Evolutionary conservation across 805 yeast genomes (phyloP), one percentile per base, ranked within the genome.

Genomic region (Starmerella davenportii): DNA sequence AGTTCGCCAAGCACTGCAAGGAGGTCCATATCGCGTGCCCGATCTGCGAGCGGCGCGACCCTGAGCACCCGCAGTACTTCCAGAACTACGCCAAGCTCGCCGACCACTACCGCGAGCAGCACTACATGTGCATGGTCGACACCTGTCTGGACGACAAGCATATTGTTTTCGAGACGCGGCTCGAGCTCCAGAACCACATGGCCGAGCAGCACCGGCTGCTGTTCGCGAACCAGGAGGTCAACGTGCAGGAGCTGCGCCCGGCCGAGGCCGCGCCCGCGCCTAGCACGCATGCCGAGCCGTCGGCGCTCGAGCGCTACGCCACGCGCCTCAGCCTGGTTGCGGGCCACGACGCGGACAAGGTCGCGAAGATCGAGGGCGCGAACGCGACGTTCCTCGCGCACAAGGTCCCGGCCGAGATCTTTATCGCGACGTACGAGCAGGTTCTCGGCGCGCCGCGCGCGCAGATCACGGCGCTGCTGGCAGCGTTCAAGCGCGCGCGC

Each of bases 161-260:
- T 59, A 90, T 90, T 18, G 98, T 87, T 1, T 90, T 90, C 54
- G 69, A 76, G 18, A 87, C 82, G 44, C 90, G 79, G 38, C 58
- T 84, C 39, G 95, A 84, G 48, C 63, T 90, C 38, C 76, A 79
- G 39, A 85, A 92, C 1, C 98, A 90, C 57, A 76, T 82, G 74
- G 58, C 82, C 35, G 70, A 73, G 46, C 87, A 78, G 49, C 99
- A 90, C 57, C 73, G 79, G 2, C 69, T 69, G 4, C 47, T 76
- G 2, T 59, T 66, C 32, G 73, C 70, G 13, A 62, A 59, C 21
- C 5, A 9, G 16, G 15, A 7, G 9, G 15, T 29, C 32, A 29
- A 14, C 15, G 8, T 32, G 11, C 23, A 21, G 25, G 23, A 20
- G n/a, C 25, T 32, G 35, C 17, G 13, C 13, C 7, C 23, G 9